Percentiles rank a stretch among this genome's conserved stretches.
Conservation (phyloP, 306 rosid species). For the Gastrolobium bilobum region DNA sequence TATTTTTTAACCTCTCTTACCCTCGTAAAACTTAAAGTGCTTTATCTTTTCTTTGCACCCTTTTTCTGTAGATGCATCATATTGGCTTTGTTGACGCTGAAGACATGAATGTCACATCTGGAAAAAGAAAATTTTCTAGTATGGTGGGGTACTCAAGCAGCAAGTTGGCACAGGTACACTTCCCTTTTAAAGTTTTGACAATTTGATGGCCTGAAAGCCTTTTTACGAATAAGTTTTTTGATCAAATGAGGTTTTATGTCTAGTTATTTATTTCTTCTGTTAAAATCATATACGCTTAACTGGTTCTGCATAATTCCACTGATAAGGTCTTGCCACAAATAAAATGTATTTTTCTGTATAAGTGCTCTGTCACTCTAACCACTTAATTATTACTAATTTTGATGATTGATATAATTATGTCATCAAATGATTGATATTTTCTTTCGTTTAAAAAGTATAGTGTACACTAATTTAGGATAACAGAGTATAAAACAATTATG, state of each 20-base stretch:
- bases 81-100: constrained; percentile 91
- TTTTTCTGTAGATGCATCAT: constrained; percentile 79
- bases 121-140: constrained; percentile 82
- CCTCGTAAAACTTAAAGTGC: constrained; percentile 37
- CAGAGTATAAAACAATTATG: not conserved
- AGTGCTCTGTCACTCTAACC: not conserved
- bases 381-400: constrained; percentile 14
- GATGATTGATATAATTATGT: not conserved
- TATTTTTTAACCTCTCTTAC: not conserved
- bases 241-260: not conserved
- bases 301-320: not conserved
- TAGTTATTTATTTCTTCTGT: constrained; percentile 30
- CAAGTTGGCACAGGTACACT: constrained; percentile 92
- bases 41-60: constrained; percentile 1
- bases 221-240: not conserved
- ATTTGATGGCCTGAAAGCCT: constrained; percentile 23
- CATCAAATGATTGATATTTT: not conserved
- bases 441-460: not conserved
- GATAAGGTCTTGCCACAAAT: constrained; percentile 12
- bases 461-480: constrained; percentile 19
- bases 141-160: constrained; percentile 83
- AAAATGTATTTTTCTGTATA: not conserved
- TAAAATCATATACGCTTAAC: constrained; percentile 4
- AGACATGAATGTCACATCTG: constrained; percentile 86
- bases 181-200: not conserved